Evolutionary conservation across 768 basidiomycete genomes (phyloP).

Genomic region (Suillus fuscotomentosus): DNA sequence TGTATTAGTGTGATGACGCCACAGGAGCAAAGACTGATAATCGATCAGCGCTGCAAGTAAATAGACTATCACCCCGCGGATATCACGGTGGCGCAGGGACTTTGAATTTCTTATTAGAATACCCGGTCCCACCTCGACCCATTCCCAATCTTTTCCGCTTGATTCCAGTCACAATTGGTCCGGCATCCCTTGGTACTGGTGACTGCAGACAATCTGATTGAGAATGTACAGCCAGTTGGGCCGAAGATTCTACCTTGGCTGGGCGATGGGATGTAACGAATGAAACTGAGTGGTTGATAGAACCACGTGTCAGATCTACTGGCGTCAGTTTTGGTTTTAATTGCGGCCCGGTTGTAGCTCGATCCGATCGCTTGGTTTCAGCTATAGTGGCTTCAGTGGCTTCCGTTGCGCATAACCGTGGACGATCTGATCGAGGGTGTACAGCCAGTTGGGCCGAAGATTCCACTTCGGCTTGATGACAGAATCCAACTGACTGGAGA

Average conservation of each 20-base stretch:
- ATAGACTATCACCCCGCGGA: constrained; percentile 2
- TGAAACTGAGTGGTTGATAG: background rate
- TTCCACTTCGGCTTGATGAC: background rate
- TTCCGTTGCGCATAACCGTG: background rate
- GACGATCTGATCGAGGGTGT: constrained; percentile 1
- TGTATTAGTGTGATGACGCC: background rate
- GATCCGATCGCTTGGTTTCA: background rate
- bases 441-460: background rate
- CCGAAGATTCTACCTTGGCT: background rate
- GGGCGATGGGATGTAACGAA: background rate
- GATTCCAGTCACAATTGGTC: constrained; percentile 22
- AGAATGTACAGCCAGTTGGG: background rate
- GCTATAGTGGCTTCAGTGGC: background rate
- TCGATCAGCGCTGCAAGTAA: background rate
- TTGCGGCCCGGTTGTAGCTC: background rate
- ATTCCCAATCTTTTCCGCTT: constrained; percentile 66
- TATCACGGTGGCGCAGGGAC: constrained; percentile 28
- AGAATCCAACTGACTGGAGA: background rate
- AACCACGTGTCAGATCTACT: background rate
- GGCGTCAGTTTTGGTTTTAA: background rate
- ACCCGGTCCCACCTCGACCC: constrained; percentile 48
- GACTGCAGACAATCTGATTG: constrained; percentile 1
- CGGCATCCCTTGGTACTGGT: background rate
- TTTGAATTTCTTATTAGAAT: constrained; percentile 73
- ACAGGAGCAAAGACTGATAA: background rate